A percentile compares a stretch with the other conserved stretches of the same genome.
Conservation (phyloP, 2,329 filamentous ascomycete species). For the Colletotrichum plurivorum region DNA sequence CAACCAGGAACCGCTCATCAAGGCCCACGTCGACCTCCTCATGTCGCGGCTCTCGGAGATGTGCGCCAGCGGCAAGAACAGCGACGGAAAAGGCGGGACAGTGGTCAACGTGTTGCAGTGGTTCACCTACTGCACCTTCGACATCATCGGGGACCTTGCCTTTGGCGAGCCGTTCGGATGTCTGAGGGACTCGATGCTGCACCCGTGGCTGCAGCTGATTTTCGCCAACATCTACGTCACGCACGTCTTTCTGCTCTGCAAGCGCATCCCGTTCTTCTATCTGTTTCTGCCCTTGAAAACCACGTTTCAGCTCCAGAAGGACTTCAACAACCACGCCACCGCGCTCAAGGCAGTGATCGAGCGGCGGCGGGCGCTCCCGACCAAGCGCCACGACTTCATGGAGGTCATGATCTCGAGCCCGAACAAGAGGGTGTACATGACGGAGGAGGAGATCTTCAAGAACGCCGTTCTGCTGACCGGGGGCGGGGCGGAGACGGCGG, state of each 20-base stretch:
- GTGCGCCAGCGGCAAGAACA: constrained; percentile 30
- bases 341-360: constrained; percentile 2
- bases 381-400: constrained; percentile 7
- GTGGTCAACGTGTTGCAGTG: constrained; percentile 44
- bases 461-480: constrained; percentile 39
- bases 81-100: not conserved
- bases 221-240: constrained; percentile 17
- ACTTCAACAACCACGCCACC: constrained; percentile 5
- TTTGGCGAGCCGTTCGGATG: constrained; percentile 48
- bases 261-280: constrained; percentile 20
- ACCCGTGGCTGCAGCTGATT: constrained; percentile 10
- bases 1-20: constrained; percentile 47
- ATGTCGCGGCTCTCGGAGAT: constrained; percentile 51
- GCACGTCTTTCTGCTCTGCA: constrained; percentile 8
- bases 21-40: constrained; percentile 55
- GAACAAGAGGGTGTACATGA: constrained; percentile 10
- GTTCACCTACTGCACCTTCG: constrained; percentile 48
- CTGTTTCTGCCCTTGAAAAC: constrained; percentile 7
- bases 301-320: constrained; percentile 3
- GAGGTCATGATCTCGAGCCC: constrained; percentile 8
- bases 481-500: constrained; percentile 51
- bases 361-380: not conserved
- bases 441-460: constrained; percentile 32
- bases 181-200: constrained; percentile 37
- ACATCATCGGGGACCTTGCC: constrained; percentile 47